These are phyloP conservation scores for Eremochloa ophiuroides DNA, from an alignment of 176 grass and related monocot genomes.

Conservation along the genomic window DNA sequence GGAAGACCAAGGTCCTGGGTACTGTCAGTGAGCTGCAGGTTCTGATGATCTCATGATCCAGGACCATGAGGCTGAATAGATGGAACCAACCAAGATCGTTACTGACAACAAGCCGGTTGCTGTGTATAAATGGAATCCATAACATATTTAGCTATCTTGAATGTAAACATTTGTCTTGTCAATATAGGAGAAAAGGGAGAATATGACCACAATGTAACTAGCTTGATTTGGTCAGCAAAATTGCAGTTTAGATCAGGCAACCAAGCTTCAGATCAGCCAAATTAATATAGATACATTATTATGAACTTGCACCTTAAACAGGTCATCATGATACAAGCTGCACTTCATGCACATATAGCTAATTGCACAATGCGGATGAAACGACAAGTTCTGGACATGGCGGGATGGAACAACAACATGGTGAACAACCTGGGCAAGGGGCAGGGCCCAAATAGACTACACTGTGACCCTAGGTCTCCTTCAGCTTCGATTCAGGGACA, in stretches of 20 bases:
- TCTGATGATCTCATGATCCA: not conserved
- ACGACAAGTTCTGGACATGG: not conserved
- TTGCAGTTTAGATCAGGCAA: not conserved
- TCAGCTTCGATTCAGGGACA: conserved; percentile 27
- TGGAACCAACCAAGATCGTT: not conserved
- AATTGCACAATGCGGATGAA: conserved; percentile 10
- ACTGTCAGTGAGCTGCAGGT: not conserved
- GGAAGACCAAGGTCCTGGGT: not conserved
- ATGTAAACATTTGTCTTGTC: not conserved
- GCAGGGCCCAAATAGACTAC: not conserved
- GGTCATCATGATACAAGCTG: conserved; percentile 7
- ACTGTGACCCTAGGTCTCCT: conserved; percentile 28
- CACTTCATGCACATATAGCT: conserved; percentile 8
- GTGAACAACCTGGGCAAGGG: not conserved
- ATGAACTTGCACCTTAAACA: conserved; percentile 26
- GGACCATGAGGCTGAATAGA: not conserved
- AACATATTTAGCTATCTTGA: not conserved
- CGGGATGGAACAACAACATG: not conserved
- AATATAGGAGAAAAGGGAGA: not conserved
- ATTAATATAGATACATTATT: not conserved
- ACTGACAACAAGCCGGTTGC: not conserved
- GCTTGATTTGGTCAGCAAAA: not conserved
- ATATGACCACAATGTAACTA: not conserved
- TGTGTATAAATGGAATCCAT: not conserved
- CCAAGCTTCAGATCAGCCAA: not conserved